Conservation (phyloP, 441 rosid species). For the Erodium texanum region DNA sequence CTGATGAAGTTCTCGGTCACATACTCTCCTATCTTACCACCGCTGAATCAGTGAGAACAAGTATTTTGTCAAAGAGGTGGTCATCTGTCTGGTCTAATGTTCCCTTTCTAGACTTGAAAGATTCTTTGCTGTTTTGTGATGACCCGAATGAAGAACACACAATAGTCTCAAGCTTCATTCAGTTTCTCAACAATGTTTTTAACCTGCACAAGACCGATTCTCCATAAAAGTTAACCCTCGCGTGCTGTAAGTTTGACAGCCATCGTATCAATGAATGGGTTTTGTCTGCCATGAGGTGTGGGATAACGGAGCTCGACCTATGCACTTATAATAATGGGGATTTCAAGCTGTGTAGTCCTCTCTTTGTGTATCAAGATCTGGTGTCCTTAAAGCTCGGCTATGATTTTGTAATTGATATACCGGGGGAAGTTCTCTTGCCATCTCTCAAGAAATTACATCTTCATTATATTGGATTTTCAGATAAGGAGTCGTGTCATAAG, state of each 20-base stretch:
- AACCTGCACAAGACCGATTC: neutral
- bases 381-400: neutral
- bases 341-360: neutral
- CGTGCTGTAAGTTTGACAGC: neutral
- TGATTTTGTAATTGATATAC: neutral
- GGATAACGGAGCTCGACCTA: neutral
- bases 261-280: neutral
- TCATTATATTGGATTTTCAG: neutral
- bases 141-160: neutral
- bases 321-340: neutral
- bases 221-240: neutral
- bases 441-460: neutral
- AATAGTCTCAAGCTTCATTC: neutral
- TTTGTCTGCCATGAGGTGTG: neutral
- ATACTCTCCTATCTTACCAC: neutral
- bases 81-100: neutral
- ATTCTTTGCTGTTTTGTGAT: neutral
- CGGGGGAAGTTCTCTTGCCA: neutral
- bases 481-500: neutral
- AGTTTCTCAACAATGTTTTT: neutral
- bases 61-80: neutral
- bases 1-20: neutral
- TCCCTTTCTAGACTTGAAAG: neutral
- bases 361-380: neutral
- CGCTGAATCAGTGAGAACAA: neutral